Percentiles rank a stretch among this genome's conserved stretches.
Evolutionary conservation across 371 early-diverging fungal species (phyloP).

Genomic region (Mortierella sp.): DNA sequence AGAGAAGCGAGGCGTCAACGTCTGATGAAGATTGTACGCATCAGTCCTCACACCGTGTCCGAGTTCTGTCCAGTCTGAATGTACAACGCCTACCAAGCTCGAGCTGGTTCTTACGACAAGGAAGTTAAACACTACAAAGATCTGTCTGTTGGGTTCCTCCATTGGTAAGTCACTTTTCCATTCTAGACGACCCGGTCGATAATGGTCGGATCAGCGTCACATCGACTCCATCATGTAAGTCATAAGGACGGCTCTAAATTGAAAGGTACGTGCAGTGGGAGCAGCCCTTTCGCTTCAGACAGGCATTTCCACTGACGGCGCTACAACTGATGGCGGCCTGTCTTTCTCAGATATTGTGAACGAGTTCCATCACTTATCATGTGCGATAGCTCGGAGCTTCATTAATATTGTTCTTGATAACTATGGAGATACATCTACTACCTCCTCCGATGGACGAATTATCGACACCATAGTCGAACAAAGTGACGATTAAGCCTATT

Average conservation of each 20-base stretch:
- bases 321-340: slow-evolving; percentile 44
- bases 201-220: too few relatives aligned
- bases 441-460: background rate
- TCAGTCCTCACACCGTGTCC: background rate
- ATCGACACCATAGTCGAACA: slow-evolving; percentile 1
- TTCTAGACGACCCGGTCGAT: too few relatives aligned
- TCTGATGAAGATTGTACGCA: slow-evolving; percentile 2
- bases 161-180: too few relatives aligned
- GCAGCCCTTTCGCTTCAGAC: slow-evolving; percentile 13
- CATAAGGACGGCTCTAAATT: background rate
- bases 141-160: too few relatives aligned
- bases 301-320: slow-evolving; percentile 41
- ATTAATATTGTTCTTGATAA: background rate
- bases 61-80: background rate
- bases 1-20: slow-evolving; percentile 9
- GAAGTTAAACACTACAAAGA: too few relatives aligned
- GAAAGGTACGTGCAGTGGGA: slow-evolving; percentile 13
- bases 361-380: slow-evolving; percentile 7
- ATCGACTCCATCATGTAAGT: too few relatives aligned
- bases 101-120: background rate
- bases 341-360: slow-evolving; percentile 23
- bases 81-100: background rate
- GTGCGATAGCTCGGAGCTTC: slow-evolving; percentile 2
- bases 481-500: background rate
- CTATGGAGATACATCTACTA: slow-evolving; percentile 11